Percentiles rank a stretch among this genome's conserved stretches.
These are phyloP conservation scores for Penicillium dipodomyicola DNA, from an alignment of 495 filamentous ascomycete genomes.

Conservation along the genomic window DNA sequence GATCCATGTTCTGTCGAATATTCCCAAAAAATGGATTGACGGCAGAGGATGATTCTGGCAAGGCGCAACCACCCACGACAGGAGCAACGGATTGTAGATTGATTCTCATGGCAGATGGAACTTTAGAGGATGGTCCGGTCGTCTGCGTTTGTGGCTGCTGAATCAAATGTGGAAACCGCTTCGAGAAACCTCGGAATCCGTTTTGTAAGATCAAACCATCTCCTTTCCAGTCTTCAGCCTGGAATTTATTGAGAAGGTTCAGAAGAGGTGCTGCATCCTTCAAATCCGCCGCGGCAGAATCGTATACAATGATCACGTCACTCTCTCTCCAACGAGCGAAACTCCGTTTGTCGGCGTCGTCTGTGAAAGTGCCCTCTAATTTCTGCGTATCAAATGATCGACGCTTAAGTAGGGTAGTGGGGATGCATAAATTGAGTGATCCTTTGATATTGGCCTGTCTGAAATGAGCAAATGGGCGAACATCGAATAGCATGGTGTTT, in stretches of 20 bases:
- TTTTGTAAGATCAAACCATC: constrained; percentile 66
- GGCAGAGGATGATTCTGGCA: constrained; percentile 65
- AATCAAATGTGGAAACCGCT: constrained; percentile 47
- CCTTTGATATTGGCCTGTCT: constrained; percentile 68
- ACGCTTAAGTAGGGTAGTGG: constrained; percentile 88
- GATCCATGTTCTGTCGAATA: constrained; percentile 94
- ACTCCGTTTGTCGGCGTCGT: constrained; percentile 64
- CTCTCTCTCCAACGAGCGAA: constrained; percentile 75
- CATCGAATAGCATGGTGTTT: constrained; percentile 75
- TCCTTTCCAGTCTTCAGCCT: constrained; percentile 77
- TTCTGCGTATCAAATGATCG: constrained; percentile 90
- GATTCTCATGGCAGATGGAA: constrained; percentile 46
- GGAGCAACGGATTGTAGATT: constrained; percentile 61
- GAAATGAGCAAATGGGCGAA: constrained; percentile 83
- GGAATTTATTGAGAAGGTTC: constrained; percentile 92
- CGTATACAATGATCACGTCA: constrained; percentile 82
- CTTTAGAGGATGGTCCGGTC: constrained; percentile 35
- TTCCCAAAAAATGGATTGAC: constrained; percentile 93
- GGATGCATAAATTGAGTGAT: constrained; percentile 90
- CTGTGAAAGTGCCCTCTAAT: constrained; percentile 82
- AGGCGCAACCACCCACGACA: constrained; percentile 80
- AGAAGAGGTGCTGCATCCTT: constrained; percentile 74
- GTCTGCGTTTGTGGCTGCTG: constrained; percentile 27
- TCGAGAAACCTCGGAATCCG: constrained; percentile 51
- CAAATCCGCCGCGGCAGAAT: constrained; percentile 67